Conservation (phyloP, 495 filamentous ascomycete species). For the Penicillium odoratum region DNA sequence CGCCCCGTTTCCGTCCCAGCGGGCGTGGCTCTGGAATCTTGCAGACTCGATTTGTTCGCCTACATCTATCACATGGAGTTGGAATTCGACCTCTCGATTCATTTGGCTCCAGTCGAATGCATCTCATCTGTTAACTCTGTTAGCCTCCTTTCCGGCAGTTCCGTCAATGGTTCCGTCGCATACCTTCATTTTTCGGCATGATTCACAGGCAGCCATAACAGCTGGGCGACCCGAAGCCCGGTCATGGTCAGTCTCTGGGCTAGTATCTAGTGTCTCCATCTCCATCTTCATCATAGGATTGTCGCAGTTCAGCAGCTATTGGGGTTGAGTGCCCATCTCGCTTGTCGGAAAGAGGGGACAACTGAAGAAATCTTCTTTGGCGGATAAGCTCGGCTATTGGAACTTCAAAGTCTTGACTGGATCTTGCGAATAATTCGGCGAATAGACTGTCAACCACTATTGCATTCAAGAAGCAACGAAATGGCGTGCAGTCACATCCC, state of each 20-base stretch:
- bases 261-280: neutral
- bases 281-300: neutral
- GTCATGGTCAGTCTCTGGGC: neutral
- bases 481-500: neutral
- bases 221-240: neutral
- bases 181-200: slow-evolving; percentile 22
- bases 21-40: slow-evolving; percentile 22
- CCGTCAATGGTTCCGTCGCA: neutral
- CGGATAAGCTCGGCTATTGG: neutral
- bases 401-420: neutral
- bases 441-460: neutral
- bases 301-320: neutral
- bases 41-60: slow-evolving; percentile 22
- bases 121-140: slow-evolving; percentile 22
- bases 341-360: neutral
- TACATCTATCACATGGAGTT: slow-evolving; percentile 25
- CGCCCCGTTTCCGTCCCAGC: slow-evolving; percentile 24
- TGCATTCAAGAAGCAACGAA: neutral
- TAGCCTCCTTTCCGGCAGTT: neutral
- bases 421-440: neutral
- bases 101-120: slow-evolving; percentile 15
- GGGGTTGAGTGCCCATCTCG: neutral
- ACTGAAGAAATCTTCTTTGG: neutral
- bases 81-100: neutral
- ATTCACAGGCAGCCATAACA: slow-evolving; percentile 12